Evolutionary conservation across 2,329 filamentous ascomycete species (phyloP).

Genomic region (Claviceps purpurea): DNA sequence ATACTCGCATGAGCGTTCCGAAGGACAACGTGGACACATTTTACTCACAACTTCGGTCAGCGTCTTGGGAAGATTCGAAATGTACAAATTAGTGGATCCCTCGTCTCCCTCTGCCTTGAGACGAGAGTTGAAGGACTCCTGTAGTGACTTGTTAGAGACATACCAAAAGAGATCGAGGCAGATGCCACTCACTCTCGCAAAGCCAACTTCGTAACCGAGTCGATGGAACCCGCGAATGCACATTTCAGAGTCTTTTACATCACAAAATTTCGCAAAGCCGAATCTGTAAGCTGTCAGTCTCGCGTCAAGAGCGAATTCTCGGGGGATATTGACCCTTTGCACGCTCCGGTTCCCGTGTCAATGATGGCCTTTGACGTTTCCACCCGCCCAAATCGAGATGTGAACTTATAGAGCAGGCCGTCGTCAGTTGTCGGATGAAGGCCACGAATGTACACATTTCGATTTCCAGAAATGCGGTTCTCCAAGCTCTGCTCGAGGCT

Average conservation of each 20-base stretch:
- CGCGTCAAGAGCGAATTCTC: not conserved
- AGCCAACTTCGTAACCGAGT: constrained; percentile 93
- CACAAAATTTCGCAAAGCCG: constrained; percentile 91
- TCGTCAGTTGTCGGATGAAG: constrained; percentile 93
- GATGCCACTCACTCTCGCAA: constrained; percentile 58
- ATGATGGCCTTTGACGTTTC: constrained; percentile 98
- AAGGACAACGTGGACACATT: no score
- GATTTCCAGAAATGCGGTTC: constrained; percentile 82
- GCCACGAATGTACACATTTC: constrained; percentile 96
- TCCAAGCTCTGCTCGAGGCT: constrained; percentile 88
- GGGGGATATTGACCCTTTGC: constrained; percentile 65
- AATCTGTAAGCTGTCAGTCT: constrained; percentile 46
- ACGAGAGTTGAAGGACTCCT: constrained; percentile 97
- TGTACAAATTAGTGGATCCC: constrained; percentile 86
- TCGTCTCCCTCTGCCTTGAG: constrained; percentile 93
- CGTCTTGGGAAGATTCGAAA: constrained; percentile 87
- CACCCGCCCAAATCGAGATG: constrained; percentile 79
- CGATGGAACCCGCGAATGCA: constrained; percentile 94
- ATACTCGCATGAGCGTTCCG: constrained; percentile 6
- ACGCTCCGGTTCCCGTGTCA: constrained; percentile 80
- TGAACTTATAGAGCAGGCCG: constrained; percentile 70
- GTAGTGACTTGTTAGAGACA: constrained; percentile 12
- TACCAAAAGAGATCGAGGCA: not conserved
- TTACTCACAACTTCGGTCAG: constrained; percentile 74
- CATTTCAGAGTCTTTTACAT: constrained; percentile 77